phyloP scores from a whole-genome alignment of 1,284 basidiomycete genomes.

The Ganoderma lingzhi region DNA sequence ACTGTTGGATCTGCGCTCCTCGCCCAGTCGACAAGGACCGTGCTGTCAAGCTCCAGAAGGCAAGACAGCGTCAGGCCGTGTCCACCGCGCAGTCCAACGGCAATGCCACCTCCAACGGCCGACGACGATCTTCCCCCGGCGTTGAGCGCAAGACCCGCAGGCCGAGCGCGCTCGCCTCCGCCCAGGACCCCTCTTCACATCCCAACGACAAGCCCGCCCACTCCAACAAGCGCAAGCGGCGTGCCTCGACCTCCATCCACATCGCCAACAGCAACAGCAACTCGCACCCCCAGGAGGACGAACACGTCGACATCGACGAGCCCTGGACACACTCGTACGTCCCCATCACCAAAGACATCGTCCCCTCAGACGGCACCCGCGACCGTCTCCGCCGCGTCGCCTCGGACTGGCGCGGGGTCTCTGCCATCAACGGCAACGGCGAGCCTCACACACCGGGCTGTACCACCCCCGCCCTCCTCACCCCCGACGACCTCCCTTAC shows the following conservation, averaged over 20 bases:
- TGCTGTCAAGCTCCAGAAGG: conserved; percentile 55
- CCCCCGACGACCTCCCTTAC: conserved; percentile 37
- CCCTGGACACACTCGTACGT: conserved; percentile 47
- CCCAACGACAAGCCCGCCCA: conserved; percentile 5
- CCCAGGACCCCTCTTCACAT: conserved; percentile 31
- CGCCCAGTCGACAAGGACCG: conserved; percentile 54
- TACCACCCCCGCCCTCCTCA: conserved; percentile 44
- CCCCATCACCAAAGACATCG: conserved; percentile 58
- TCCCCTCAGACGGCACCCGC: conserved; percentile 62
- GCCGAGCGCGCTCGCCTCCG: conserved; percentile 49
- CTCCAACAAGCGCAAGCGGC: conserved; percentile 49
- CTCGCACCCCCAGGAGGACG: conserved; percentile 47
- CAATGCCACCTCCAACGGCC: conserved; percentile 1
- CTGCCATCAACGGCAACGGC: conserved; percentile 56
- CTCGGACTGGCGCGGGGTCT: conserved; percentile 71
- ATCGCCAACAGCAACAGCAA: conserved; percentile 23
- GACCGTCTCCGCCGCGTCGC: conserved; percentile 65
- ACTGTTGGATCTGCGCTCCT: conserved; percentile 68
- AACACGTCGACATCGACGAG: conserved; percentile 59
- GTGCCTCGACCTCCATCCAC: conserved; percentile 45
- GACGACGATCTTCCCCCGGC: conserved; percentile 42
- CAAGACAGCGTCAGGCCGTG: conserved; percentile 39
- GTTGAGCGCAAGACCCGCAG: conserved; percentile 55
- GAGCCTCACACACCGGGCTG: conserved; percentile 35
- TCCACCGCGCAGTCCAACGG: conserved; percentile 42